Base-by-base conservation (phyloP, 805 yeast genomes). In the Myxozyma udenii region DNA sequence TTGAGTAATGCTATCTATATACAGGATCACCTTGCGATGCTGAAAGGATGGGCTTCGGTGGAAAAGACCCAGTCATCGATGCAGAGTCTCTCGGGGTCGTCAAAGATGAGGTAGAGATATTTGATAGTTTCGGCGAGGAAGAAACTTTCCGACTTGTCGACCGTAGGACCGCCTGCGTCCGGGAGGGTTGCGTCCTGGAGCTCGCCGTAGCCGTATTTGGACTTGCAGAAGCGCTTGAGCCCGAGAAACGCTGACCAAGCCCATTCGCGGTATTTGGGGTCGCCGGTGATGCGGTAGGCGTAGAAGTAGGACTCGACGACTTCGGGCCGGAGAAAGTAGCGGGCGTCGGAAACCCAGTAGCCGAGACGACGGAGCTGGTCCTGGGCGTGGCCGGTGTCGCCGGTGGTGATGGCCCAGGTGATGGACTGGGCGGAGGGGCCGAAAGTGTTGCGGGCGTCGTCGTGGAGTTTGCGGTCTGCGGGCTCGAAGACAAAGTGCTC, bases 121-220 rank as follows among this genome's bases (percentile, higher is more conserved):
- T 79, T 79, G 61, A 79, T 63, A 25, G 81, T 78, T 61, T 77
- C 79, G 24, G 79, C 73, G 62, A 76, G 69, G 74, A 80, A 79
- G 60, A 71, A 74, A 40, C 78, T 74, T 47, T 78, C 80, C 23
- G 72, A 50, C 2, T 63, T 58, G 47, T 74, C 72, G 3, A 63
- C 50, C 2, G 58, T 40, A 2, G 12, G 9, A 1, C 58, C 55
- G 2, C 58, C 55, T 9, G 50, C 59, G 18, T 49, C 54, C 12
- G 58, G 55, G 19, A 53, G 21, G 0, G 73, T 68, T 2, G 75
- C 61, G 46, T 68, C 74, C 48, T 62, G 55, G 4, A 71, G 57
- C 2, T 74, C 70, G 14, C 72, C 70, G 41, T 38, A 59, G 6
- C 70, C 71, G 19, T 67, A 70, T 3, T 58, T 44, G 26, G 60